Percentiles rank a stretch among this genome's conserved stretches.
These are phyloP conservation scores for Petasospora rhodanensis DNA, from an alignment of 1,139 yeast genomes.

Conservation along the genomic window DNA sequence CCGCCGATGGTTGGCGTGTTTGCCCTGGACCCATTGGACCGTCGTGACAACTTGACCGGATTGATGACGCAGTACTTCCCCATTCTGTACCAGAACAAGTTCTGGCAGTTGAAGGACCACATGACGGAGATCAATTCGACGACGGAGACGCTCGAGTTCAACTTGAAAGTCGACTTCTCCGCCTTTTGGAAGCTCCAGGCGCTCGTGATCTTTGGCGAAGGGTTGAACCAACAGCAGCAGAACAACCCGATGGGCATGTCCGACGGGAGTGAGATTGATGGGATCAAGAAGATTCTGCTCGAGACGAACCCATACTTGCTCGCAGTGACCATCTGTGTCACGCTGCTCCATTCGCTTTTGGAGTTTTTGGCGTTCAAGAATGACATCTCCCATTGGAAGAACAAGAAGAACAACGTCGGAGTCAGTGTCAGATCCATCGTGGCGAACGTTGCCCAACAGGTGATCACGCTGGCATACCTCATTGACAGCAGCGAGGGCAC, in stretches of 20 bases:
- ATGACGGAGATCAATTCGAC: conserved; percentile 31
- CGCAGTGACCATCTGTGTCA: conserved; percentile 31
- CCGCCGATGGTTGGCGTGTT: conserved; percentile 24
- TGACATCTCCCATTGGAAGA: conserved; percentile 36
- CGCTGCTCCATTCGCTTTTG: conserved; percentile 33
- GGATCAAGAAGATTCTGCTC: conserved; percentile 31
- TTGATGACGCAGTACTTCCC: conserved; percentile 31
- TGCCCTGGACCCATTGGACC: conserved; percentile 25
- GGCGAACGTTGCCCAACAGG: conserved; percentile 38
- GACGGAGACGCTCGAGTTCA: conserved; percentile 24
- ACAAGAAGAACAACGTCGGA: conserved; percentile 36
- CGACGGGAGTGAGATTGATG: conserved; percentile 32
- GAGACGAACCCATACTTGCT: conserved; percentile 36
- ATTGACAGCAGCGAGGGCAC: conserved; percentile 37
- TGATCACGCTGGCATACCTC: conserved; percentile 34
- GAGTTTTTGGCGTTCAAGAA: conserved; percentile 38
- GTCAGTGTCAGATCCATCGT: conserved; percentile 35
- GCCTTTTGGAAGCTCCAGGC: conserved; percentile 31
- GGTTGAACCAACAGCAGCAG: conserved; percentile 29
- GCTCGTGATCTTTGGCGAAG: conserved; percentile 27
- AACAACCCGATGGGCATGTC: conserved; percentile 17
- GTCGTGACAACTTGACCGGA: conserved; percentile 29
- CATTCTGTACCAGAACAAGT: conserved; percentile 31
- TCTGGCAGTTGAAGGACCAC: conserved; percentile 36
- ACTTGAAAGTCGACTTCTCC: conserved; percentile 28